These are phyloP conservation scores for Boletus bicolor DNA, from an alignment of 768 basidiomycete genomes.

Conservation along the genomic window DNA sequence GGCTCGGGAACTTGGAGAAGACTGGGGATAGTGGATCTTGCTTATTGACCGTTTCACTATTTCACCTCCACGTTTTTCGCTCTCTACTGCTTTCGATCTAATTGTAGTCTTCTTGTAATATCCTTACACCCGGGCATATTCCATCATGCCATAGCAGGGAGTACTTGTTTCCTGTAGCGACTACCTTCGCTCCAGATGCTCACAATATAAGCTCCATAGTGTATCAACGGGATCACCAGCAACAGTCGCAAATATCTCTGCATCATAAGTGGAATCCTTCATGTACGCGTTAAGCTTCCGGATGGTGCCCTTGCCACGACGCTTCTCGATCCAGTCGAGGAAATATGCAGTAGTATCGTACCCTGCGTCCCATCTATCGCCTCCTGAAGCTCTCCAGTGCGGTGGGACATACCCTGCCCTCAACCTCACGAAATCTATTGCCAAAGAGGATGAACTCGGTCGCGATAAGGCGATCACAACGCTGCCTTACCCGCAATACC, in stretches of 20 bases:
- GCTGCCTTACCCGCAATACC: slow-evolving; percentile 68
- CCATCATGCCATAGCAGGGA: background rate
- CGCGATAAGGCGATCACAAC: background rate
- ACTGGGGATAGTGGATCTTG: slow-evolving; percentile 56
- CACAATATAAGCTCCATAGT: slow-evolving; percentile 59
- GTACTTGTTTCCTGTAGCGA: background rate
- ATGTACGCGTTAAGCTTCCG: slow-evolving; percentile 56
- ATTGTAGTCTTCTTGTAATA: slow-evolving; percentile 20
- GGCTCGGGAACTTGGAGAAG: slow-evolving; percentile 76
- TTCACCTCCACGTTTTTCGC: background rate
- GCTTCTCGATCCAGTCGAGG: slow-evolving; percentile 60
- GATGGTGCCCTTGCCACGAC: slow-evolving; percentile 52
- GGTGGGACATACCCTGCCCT: slow-evolving; percentile 57
- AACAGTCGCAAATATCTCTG: slow-evolving; percentile 48
- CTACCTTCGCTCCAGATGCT: slow-evolving; percentile 28
- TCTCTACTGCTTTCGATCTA: slow-evolving; percentile 20
- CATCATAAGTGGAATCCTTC: slow-evolving; percentile 48
- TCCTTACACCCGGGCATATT: slow-evolving; percentile 10
- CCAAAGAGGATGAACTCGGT: background rate
- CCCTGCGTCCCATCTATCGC: slow-evolving; percentile 67
- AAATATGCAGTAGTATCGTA: slow-evolving; percentile 76
- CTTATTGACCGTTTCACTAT: slow-evolving; percentile 1
- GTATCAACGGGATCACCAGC: slow-evolving; percentile 51
- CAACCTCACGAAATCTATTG: slow-evolving; percentile 67
- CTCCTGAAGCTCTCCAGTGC: slow-evolving; percentile 57